Percentiles rank a stretch among this genome's conserved stretches.
Conservation (phyloP, 2,329 filamentous ascomycete species). For the Venturia carpophila region DNA sequence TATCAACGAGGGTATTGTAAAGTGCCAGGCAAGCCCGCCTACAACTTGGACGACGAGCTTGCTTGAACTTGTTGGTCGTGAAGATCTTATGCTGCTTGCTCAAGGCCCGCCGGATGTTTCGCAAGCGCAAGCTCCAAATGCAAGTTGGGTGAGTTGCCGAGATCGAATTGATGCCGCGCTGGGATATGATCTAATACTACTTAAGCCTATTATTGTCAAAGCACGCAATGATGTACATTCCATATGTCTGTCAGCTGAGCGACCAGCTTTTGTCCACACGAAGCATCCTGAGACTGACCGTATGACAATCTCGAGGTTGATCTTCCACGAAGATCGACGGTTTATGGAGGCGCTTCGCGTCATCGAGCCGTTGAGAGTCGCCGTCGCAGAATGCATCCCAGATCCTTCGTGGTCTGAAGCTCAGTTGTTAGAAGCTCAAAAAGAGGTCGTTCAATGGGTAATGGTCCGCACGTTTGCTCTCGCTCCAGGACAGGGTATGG, state of each 20-base stretch:
- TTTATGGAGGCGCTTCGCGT: slow-evolving; percentile 78
- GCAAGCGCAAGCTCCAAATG: not conserved
- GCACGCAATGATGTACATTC: slow-evolving; percentile 57
- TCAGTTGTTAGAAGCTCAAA: slow-evolving; percentile 84
- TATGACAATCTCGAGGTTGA: slow-evolving; percentile 68
- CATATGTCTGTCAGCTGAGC: slow-evolving; percentile 63
- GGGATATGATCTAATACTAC: slow-evolving; percentile 13
- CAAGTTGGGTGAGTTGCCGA: slow-evolving; percentile 20
- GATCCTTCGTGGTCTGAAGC: slow-evolving; percentile 75
- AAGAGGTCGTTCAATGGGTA: slow-evolving; percentile 77
- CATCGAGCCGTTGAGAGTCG: slow-evolving; percentile 75
- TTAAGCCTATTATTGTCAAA: slow-evolving; percentile 28
- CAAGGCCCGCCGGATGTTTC: slow-evolving; percentile 36
- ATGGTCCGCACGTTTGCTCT: slow-evolving; percentile 84
- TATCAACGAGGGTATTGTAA: slow-evolving; percentile 74
- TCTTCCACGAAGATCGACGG: slow-evolving; percentile 87
- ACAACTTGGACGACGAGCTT: slow-evolving; percentile 64
- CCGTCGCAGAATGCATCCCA: slow-evolving; percentile 67
- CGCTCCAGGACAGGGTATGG: slow-evolving; percentile 74
- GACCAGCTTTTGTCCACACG: slow-evolving; percentile 61
- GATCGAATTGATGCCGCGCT: not conserved
- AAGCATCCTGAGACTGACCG: slow-evolving; percentile 70
- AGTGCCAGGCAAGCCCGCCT: slow-evolving; percentile 75
- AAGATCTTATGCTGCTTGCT: slow-evolving; percentile 60
- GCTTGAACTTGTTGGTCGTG: slow-evolving; percentile 68